Conservation (phyloP, 208 protist species). For the Leishmania tropica region DNA sequence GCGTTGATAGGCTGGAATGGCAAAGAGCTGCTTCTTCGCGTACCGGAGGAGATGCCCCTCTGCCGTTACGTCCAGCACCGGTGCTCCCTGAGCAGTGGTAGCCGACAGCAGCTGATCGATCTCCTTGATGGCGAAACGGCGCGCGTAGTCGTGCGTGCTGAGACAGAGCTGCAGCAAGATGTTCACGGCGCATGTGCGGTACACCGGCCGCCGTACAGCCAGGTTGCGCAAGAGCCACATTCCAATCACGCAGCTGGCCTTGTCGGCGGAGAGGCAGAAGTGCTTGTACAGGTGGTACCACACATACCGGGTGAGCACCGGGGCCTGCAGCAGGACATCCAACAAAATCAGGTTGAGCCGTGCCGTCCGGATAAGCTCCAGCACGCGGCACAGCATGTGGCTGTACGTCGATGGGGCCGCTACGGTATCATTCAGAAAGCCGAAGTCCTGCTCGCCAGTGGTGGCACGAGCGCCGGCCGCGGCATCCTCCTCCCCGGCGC, state of each 20-base stretch:
- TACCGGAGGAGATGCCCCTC: conserved; percentile 65
- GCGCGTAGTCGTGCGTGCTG: conserved; percentile 49
- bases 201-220: conserved; percentile 51
- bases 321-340: conserved; percentile 75
- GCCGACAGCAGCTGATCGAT: conserved; percentile 48
- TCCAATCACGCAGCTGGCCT: conserved; percentile 60
- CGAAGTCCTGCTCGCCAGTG: conserved; percentile 22
- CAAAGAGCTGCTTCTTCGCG: conserved; percentile 66
- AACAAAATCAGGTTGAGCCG: conserved; percentile 40
- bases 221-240: conserved; percentile 59
- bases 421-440: conserved; percentile 65
- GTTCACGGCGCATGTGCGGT: conserved; percentile 64
- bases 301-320: conserved; percentile 62
- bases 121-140: conserved; percentile 59
- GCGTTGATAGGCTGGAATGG: conserved; percentile 48
- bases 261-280: conserved; percentile 66
- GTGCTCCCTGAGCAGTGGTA: conserved; percentile 6
- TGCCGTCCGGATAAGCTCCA: conserved; percentile 46
- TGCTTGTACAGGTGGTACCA: conserved; percentile 73
- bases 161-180: conserved; percentile 63
- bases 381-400: conserved; percentile 68
- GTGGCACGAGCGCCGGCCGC: neutral
- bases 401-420: conserved; percentile 63
- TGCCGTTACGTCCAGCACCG: conserved; percentile 44
- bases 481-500: conserved; percentile 22